phyloP scores from a whole-genome alignment of 345 rosid species.

The Acer negundo region DNA sequence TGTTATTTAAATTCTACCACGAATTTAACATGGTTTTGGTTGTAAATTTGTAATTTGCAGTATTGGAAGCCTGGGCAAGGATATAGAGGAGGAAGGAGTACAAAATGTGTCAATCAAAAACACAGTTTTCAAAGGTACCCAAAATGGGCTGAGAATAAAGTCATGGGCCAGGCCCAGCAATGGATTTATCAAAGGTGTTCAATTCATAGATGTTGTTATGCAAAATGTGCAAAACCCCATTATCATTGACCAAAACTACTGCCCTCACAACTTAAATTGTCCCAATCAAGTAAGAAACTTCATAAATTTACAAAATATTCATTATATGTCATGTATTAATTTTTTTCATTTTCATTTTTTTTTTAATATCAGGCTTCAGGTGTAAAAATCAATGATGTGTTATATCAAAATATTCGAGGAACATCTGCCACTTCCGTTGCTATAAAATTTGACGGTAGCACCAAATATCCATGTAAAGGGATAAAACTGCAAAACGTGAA shows the following conservation, averaged over 20 bases:
- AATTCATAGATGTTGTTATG: conserved; percentile 42
- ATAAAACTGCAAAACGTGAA: conserved; percentile 33
- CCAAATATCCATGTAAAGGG: conserved; percentile 30
- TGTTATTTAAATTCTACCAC: too few species aligned
- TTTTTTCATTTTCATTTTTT: neutral
- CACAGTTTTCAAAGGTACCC: conserved; percentile 38
- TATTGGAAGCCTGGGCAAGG: conserved; percentile 59
- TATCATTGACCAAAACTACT: conserved; percentile 62
- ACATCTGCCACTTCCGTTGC: conserved; percentile 41
- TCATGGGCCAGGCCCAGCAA: conserved; percentile 69
- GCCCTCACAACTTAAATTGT: conserved; percentile 48
- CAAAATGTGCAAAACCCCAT: conserved; percentile 47
- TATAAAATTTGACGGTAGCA: conserved; percentile 44
- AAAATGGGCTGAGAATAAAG: conserved; percentile 63
- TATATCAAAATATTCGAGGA: conserved; percentile 39
- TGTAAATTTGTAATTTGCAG: conserved; percentile 28
- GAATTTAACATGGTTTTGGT: neutral
- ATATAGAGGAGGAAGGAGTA: conserved; percentile 50
- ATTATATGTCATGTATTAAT: neutral
- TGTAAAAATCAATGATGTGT: conserved; percentile 34
- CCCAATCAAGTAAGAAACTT: conserved; percentile 19
- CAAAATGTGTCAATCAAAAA: conserved; percentile 46
- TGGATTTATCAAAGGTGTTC: conserved; percentile 49
- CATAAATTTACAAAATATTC: too few species aligned
- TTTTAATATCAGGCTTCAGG: conserved; percentile 23